Conservation (phyloP, 495 filamentous ascomycete species). For the Aspergillus haitiensis region DNA sequence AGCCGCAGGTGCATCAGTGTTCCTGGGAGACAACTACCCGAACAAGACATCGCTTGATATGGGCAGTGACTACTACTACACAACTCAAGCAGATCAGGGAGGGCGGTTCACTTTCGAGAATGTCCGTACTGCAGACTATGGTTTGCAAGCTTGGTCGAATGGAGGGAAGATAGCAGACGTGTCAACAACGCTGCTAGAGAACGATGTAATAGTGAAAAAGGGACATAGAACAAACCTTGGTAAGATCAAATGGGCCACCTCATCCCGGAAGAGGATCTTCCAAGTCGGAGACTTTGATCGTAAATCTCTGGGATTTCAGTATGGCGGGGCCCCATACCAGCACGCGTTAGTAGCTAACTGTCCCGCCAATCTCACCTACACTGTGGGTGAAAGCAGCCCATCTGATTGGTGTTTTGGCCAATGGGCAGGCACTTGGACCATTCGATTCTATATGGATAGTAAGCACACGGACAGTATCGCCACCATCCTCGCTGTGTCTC, state of each 20-base stretch:
- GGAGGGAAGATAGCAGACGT: slow-evolving; percentile 30
- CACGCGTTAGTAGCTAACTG: slow-evolving; percentile 36
- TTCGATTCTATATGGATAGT: slow-evolving; percentile 25
- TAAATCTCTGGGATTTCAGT: slow-evolving; percentile 36
- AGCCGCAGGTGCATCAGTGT: slow-evolving; percentile 38
- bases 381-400: slow-evolving; percentile 27
- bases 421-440: slow-evolving; percentile 37
- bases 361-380: slow-evolving; percentile 36
- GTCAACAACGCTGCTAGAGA: slow-evolving; percentile 33
- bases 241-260: slow-evolving; percentile 30
- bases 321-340: slow-evolving; percentile 35
- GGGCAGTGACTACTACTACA: slow-evolving; percentile 44
- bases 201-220: slow-evolving; percentile 31
- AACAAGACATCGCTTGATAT: slow-evolving; percentile 34
- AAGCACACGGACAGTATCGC: not conserved
- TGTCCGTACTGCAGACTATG: slow-evolving; percentile 38
- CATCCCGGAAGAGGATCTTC: slow-evolving; percentile 31
- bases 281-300: slow-evolving; percentile 43
- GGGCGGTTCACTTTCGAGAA: slow-evolving; percentile 36
- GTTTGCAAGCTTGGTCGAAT: slow-evolving; percentile 40
- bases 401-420: slow-evolving; percentile 43
- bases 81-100: slow-evolving; percentile 31
- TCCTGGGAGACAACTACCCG: slow-evolving; percentile 41
- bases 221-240: slow-evolving; percentile 26
- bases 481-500: slow-evolving; percentile 25